These are phyloP conservation scores for Lasiodiplodia theobromae DNA, from an alignment of 2,329 filamentous ascomycete species.

Conservation along the genomic window DNA sequence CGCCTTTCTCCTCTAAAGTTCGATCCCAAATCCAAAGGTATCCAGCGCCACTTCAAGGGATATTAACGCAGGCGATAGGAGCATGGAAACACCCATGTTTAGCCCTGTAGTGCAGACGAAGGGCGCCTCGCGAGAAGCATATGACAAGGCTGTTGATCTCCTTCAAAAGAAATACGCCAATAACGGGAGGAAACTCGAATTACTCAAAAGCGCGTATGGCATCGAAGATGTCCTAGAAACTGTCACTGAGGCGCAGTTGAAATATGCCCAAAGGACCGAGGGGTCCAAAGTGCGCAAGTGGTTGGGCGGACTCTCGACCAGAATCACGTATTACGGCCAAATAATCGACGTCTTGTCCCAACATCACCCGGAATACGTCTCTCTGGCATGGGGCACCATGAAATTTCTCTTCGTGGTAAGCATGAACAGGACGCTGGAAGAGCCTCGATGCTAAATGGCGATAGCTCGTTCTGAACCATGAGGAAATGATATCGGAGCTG, in stretches of 20 bases:
- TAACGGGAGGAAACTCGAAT: neutral
- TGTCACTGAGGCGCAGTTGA: neutral
- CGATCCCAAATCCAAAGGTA: neutral
- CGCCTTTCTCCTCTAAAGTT: neutral
- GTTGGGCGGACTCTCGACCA: neutral
- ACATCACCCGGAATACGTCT: constrained; percentile 42
- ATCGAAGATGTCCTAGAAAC: constrained; percentile 4
- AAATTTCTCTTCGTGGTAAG: constrained; percentile 39
- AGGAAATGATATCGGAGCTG: constrained; percentile 25
- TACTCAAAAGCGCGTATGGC: neutral
- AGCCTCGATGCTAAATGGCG: neutral
- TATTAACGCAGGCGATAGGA: too few relatives aligned
- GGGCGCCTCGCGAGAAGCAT: neutral
- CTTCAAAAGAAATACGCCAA: neutral
- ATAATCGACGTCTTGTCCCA: constrained; percentile 39
- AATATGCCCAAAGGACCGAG: neutral
- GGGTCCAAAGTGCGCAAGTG: constrained; percentile 9
- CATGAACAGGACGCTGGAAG: neutral
- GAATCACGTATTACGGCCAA: constrained; percentile 33
- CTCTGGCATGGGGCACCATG: constrained; percentile 41
- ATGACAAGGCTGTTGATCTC: constrained; percentile 8
- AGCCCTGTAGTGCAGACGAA: neutral
- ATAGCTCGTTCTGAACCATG: constrained; percentile 31
- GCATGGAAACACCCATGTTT: too few relatives aligned
- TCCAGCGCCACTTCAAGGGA: too few relatives aligned